Evolutionary conservation across 2,329 filamentous ascomycete genomes (phyloP), one percentile per base, ranked within the genome.

Genomic region (Fusarium cyanostomum): DNA sequence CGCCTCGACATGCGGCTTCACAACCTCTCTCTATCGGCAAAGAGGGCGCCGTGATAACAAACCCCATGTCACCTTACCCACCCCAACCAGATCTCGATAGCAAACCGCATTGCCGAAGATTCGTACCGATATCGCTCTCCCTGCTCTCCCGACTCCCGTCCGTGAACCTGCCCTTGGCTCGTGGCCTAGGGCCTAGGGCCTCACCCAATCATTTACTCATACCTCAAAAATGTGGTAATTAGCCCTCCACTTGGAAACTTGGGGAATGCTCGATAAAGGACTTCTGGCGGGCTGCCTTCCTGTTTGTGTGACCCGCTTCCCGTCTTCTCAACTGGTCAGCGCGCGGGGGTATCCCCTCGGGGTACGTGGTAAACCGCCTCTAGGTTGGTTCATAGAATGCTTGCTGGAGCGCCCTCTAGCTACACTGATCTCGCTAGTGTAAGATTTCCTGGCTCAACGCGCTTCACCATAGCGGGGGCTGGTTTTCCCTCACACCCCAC

Each of bases 271-370:
- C 43, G 33, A 43, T 30, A 42, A 61, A 30, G 41, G 34, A 46
- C 27, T 31, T 49, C 35, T 39, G 26, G 30, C 62, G 62, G 62
- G 57, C 53, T 64, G 56, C 62, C 35, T 64, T 64, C 62, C 62
- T 62, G 38, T 62, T 65, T 53, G 18, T 33, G 31, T 35, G 41
- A 31, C 50, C 38, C 34, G 45, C 50, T 64, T 45, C 38, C 45
- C 45, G 27, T 43, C 38, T 41, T 51, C 41, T 18, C 27, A 42
- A 8, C 21, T 56, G 51, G 49, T 39, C 48, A 51, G 21, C 10
- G 41, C 49, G 62, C 41, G 62, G 62, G 62, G 35, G 41, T 34
- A 65, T 44, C 39, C 58, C 51, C 52, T 59, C 15, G 28, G 48
- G 46, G 43, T 46, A 57, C 42, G 12, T 42, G n/a, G n/a, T 52